These are phyloP conservation scores for Moricandia arvensis DNA, from an alignment of 345 rosid genomes.

Conservation along the genomic window DNA sequence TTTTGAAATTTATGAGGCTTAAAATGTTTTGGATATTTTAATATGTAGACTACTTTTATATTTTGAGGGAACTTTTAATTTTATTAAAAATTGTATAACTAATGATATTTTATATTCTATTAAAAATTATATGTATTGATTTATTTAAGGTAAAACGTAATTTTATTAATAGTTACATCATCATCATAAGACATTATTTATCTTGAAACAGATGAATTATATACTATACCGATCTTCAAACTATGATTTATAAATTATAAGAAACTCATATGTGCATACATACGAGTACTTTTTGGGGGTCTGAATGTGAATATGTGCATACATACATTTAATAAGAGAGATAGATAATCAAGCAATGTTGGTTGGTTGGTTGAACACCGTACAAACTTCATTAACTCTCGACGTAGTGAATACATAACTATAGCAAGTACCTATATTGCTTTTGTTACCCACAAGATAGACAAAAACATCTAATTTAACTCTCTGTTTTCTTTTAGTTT, in stretches of 20 bases:
- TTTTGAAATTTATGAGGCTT: too few relatives aligned
- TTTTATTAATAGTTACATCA: too few relatives aligned
- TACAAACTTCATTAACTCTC: slow-evolving; percentile 22
- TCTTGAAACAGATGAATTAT: too few relatives aligned
- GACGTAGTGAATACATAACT: slow-evolving; percentile 4
- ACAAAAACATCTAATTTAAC: neutral
- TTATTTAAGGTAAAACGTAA: too few relatives aligned
- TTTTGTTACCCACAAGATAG: neutral
- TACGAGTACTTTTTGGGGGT: neutral
- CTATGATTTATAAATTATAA: neutral
- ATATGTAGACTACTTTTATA: too few relatives aligned
- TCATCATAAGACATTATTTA: too few relatives aligned
- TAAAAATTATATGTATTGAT: too few relatives aligned
- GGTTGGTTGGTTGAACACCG: slow-evolving; percentile 19
- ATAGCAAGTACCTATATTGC: slow-evolving; percentile 21
- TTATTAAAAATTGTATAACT: too few relatives aligned
- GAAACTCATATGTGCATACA: neutral
- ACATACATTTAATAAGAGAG: slow-evolving; percentile 1
- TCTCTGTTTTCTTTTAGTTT: neutral
- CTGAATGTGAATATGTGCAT: neutral
- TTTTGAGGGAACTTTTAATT: too few relatives aligned
- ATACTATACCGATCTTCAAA: neutral
- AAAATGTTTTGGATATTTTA: too few relatives aligned
- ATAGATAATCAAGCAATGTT: slow-evolving; percentile 15
- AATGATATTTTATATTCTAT: too few relatives aligned